These are phyloP conservation scores for Colletotrichum lindemuthianum DNA, from an alignment of 2,329 filamentous ascomycete species.

Conservation along the genomic window DNA sequence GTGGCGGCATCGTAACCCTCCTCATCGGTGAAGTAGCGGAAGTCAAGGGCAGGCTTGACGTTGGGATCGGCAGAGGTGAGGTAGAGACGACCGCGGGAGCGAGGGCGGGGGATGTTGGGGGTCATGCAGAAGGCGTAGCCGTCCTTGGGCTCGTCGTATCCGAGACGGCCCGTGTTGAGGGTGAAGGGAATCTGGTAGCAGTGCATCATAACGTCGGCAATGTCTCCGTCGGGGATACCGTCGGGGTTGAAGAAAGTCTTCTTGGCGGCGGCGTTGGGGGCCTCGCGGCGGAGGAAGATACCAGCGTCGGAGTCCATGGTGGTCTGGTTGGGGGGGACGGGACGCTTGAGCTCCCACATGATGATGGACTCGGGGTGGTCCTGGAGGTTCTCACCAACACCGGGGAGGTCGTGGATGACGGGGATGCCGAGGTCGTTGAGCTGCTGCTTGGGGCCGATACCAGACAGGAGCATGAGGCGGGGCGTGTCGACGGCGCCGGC, in stretches of 20 bases:
- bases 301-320: conserved; percentile 93
- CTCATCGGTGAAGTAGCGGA: conserved; percentile 89
- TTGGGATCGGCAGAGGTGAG: conserved; percentile 78
- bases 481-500: conserved; percentile 87
- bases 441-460: conserved; percentile 65
- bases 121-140: conserved; percentile 94
- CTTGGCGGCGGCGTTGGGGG: conserved; percentile 71
- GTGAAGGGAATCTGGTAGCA: conserved; percentile 96
- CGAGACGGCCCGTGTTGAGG: conserved; percentile 83
- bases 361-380: conserved; percentile 69
- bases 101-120: conserved; percentile 86
- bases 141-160: conserved; percentile 70
- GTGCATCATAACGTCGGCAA: conserved; percentile 94
- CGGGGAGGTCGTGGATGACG: conserved; percentile 66
- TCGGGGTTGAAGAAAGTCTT: conserved; percentile 58
- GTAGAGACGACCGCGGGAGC: conserved; percentile 80
- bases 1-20: conserved; percentile 87
- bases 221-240: conserved; percentile 72
- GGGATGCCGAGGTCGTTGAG: conserved; percentile 63
- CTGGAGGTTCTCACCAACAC: conserved; percentile 69
- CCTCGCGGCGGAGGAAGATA: conserved; percentile 85
- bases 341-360: conserved; percentile 82
- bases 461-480: conserved; percentile 69
- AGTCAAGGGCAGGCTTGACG: conserved; percentile 86
- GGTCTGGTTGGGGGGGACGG: conserved; percentile 78